Evolutionary conservation across 257 asterid species (phyloP).

Genomic region (Fraxinus anomala): DNA sequence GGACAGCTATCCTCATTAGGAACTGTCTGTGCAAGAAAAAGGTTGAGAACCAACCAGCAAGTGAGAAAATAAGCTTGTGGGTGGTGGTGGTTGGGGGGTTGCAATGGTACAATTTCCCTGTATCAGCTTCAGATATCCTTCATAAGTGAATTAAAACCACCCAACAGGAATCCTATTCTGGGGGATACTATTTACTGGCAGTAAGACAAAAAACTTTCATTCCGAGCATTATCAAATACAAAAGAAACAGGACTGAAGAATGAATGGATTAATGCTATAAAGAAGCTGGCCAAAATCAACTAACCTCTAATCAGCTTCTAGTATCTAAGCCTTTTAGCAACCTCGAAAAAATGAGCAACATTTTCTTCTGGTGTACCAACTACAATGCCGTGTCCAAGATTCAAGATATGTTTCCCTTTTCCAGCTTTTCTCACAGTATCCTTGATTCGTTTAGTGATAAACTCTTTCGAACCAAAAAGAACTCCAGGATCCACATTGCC

Average conservation of each 20-base stretch:
- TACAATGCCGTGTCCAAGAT: constrained; percentile 94
- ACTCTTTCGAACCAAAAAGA: constrained; percentile 92
- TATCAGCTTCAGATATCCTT: too few relatives aligned
- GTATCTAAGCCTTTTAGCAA: constrained; percentile 85
- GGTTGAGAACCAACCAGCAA: too few relatives aligned
- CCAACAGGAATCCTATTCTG: too few relatives aligned
- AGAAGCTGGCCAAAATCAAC: constrained; percentile 4
- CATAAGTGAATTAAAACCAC: too few relatives aligned
- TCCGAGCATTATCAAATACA: not conserved
- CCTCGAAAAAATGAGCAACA: constrained; percentile 96
- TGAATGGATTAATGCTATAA: constrained; percentile 24
- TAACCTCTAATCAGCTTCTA: constrained; percentile 27
- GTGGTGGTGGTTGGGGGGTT: too few relatives aligned
- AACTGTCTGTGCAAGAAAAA: too few relatives aligned
- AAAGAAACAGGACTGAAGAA: constrained; percentile 22
- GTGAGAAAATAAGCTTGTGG: too few relatives aligned
- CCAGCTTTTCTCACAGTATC: constrained; percentile 94
- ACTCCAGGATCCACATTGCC: constrained; percentile 98
- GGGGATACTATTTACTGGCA: too few relatives aligned
- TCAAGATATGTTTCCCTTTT: constrained; percentile 83
- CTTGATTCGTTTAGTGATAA: constrained; percentile 72
- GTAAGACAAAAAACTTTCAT: not conserved
- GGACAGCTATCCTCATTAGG: too few relatives aligned
- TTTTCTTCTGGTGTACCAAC: constrained; percentile 98
- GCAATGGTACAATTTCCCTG: too few relatives aligned